phyloP scores from a whole-genome alignment of 345 rosid genomes.

The Cardiospermum halicacabum region DNA sequence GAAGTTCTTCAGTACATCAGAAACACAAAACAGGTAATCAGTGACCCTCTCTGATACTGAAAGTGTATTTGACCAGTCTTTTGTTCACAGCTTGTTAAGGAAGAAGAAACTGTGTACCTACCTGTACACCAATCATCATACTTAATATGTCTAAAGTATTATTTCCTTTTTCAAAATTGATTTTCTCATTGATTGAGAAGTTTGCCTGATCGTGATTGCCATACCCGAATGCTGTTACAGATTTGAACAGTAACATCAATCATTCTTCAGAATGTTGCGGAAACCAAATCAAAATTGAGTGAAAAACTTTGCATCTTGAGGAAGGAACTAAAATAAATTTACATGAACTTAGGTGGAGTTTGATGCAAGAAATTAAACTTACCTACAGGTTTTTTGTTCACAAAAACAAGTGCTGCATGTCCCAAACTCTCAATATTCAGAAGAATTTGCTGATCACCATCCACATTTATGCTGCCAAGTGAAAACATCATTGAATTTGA shows the following conservation, averaged over 20 bases:
- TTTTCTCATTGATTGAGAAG: conserved; percentile 36
- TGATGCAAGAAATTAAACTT: conserved; percentile 7
- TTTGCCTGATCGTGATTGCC: conserved; percentile 49
- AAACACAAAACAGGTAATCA: background rate
- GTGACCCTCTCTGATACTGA: background rate
- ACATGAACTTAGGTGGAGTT: background rate
- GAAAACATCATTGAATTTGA: conserved; percentile 15
- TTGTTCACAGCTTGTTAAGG: background rate
- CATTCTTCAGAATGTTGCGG: background rate
- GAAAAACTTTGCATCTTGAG: background rate
- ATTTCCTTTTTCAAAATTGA: conserved; percentile 40
- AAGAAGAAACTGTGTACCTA: conserved; percentile 33
- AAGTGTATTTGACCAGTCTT: background rate
- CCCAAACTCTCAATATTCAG: conserved; percentile 47
- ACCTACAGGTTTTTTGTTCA: conserved; percentile 45
- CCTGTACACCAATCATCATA: conserved; percentile 63
- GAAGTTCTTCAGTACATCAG: conserved; percentile 34
- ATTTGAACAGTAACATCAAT: conserved; percentile 1
- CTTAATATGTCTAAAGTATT: conserved; percentile 54
- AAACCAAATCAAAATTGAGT: background rate
- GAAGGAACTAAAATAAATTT: no score
- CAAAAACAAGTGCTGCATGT: conserved; percentile 57
- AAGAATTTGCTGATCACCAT: conserved; percentile 20
- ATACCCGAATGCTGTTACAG: conserved; percentile 40
- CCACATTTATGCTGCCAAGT: conserved; percentile 41